Percentiles rank a stretch among this genome's conserved stretches.
Evolutionary conservation across 208 protist genomes (phyloP).

Genomic region (Acanthamoeba sp.): DNA sequence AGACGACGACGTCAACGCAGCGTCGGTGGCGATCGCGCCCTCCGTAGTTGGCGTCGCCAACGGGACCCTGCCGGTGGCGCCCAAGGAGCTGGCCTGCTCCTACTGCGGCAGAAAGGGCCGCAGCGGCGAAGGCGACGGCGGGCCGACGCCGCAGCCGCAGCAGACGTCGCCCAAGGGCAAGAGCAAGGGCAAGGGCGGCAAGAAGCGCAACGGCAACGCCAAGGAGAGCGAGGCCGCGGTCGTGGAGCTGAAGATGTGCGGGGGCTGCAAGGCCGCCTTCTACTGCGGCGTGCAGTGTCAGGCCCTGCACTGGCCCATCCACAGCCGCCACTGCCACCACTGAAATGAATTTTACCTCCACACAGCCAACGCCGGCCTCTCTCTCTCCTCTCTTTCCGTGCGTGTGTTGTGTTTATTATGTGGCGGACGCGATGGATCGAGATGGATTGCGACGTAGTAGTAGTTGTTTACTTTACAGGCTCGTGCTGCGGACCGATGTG

Average conservation of each 20-base stretch:
- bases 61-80: not conserved
- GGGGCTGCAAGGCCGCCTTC: conserved; percentile 36
- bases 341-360: not conserved
- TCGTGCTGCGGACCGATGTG: too few relatives aligned
- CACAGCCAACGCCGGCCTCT: not conserved
- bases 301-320: conserved; percentile 34
- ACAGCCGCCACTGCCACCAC: conserved; percentile 43
- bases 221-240: not conserved
- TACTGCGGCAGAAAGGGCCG: conserved; percentile 17
- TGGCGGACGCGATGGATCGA: too few relatives aligned
- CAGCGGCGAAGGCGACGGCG: not conserved
- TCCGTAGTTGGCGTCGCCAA: not conserved
- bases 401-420: too few relatives aligned
- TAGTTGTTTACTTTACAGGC: too few relatives aligned
- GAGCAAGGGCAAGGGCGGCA: not conserved
- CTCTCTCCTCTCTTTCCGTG: too few relatives aligned
- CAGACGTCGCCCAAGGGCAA: not conserved
- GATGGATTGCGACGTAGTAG: too few relatives aligned
- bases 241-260: conserved; percentile 52
- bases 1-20: too few relatives aligned
- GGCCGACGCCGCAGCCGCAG: not conserved
- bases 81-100: conserved; percentile 35
- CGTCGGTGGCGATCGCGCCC: too few relatives aligned
- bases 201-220: not conserved
- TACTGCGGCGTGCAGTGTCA: conserved; percentile 59